These are phyloP conservation scores for Aspergillus brasiliensis DNA, from an alignment of 2,329 filamentous ascomycete species.

Conservation along the genomic window DNA sequence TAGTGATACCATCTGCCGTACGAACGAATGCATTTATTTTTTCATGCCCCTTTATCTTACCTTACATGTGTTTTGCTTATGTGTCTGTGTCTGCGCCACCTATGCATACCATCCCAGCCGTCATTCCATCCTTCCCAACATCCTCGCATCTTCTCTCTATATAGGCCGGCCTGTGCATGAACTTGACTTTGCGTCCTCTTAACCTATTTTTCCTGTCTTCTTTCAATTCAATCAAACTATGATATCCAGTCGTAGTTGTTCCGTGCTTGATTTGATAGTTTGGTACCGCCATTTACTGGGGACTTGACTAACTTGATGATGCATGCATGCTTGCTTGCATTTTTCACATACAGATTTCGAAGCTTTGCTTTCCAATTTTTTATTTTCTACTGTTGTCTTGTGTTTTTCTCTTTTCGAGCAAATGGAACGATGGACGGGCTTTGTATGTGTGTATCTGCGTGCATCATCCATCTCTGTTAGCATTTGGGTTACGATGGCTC, in stretches of 20 bases:
- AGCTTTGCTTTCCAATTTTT: not conserved
- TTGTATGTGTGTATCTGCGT: not conserved
- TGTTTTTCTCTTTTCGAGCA: not conserved
- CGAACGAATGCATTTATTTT: not conserved
- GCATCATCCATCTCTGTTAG: too few species aligned
- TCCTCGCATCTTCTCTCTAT: not conserved
- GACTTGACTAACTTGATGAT: not conserved
- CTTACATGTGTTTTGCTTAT: not conserved
- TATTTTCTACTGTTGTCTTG: not conserved
- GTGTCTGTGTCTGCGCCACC: not conserved
- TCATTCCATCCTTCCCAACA: not conserved
- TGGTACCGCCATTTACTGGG: not conserved
- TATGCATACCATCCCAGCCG: not conserved
- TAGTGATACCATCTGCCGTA: slow-evolving; percentile 1
- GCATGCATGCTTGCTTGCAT: not conserved
- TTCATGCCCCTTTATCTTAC: not conserved
- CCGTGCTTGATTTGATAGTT: not conserved
- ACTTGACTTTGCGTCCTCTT: not conserved
- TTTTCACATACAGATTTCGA: not conserved
- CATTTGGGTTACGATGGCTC: not conserved
- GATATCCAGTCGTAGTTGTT: not conserved
- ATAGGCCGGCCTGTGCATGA: slow-evolving; percentile 2
- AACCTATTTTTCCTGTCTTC: not conserved
- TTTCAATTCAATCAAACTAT: not conserved
- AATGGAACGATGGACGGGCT: not conserved